Evolutionary conservation across 2,329 filamentous ascomycete species (phyloP), one percentile per base, ranked within the genome.

Genomic region (Trichoderma atrobrunneum): DNA sequence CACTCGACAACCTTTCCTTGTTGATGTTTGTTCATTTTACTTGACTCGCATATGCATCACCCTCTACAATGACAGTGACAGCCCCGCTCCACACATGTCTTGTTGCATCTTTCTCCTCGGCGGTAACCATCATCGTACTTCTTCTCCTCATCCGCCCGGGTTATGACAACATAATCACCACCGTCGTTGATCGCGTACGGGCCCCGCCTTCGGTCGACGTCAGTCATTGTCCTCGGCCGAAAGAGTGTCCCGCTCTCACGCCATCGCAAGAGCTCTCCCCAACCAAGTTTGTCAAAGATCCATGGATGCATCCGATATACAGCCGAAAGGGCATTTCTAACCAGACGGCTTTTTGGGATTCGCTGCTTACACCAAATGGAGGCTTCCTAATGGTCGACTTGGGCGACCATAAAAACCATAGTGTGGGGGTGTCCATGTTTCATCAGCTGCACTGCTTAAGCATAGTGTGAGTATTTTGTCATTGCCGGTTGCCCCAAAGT

Each of bases 381-480:
- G 62, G 62, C 39, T 65, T 65, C 36, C 34, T 65, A 8, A 43
- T 43, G 32, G 36, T 65, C 36, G 62, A 65, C 39, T 26, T 65
- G 62, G 34, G 48, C 7, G 62, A 65, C 36, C 21, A 43, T 24
- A 54, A 24, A 43, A 65, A 65, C 36, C 62, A 65, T 36, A 48
- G 62, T n/a, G 32, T 65, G n/a, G 62, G 62, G 21, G 62, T 65
- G 21, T 65, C 62, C 18, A 65, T 65, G 62, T 65, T 65, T 43
- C 62, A 65, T 48, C 62, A 65, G 39, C 62, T 65, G 39, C 62
- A 65, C 36, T 65, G 62, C 36, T 24, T 65, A 26, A 21, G 36
- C 26, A 48, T 65, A 30, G 48, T 65, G 62, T 48, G 36, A 65
- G 62, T 51, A 36, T 56, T 21, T 56, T 28, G 3, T 21, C 36